Evolutionary conservation across 345 rosid genomes (phyloP).

Genomic region (Firmiana major): DNA sequence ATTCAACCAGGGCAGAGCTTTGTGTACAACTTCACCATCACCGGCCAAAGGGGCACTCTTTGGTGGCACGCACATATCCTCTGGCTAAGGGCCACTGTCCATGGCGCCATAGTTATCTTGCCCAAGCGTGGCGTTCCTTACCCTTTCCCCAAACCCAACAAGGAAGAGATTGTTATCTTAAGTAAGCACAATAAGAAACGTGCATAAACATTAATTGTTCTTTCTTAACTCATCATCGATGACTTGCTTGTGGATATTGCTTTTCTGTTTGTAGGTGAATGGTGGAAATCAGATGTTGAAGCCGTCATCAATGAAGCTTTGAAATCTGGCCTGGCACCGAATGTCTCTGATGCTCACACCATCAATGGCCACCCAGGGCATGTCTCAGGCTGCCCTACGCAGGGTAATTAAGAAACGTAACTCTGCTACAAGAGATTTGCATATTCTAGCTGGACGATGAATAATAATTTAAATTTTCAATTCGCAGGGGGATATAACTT

Average conservation of each 20-base stretch:
- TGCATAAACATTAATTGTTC: no score
- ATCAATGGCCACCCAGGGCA: conserved; percentile 79
- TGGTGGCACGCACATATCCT: conserved; percentile 87
- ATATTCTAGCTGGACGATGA: no score
- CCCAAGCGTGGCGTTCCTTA: conserved; percentile 84
- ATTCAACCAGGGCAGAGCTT: conserved; percentile 66
- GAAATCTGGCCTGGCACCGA: conserved; percentile 73
- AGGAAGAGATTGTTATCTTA: conserved; percentile 53
- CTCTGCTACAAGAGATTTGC: neutral
- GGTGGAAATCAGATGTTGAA: conserved; percentile 97
- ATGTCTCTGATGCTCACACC: conserved; percentile 90
- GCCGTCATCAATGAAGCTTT: conserved; percentile 63
- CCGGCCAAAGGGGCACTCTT: conserved; percentile 85
- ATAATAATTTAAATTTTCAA: no score
- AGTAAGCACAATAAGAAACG: conserved; percentile 25
- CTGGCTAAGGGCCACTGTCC: conserved; percentile 92
- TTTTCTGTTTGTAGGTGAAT: conserved; percentile 46
- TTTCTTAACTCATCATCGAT: no score
- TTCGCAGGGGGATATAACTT: conserved; percentile 29
- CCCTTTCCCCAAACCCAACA: conserved; percentile 73
- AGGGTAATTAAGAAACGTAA: conserved; percentile 28
- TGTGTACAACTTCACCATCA: conserved; percentile 67
- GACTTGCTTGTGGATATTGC: neutral
- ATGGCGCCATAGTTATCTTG: conserved; percentile 73
- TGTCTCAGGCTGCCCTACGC: conserved; percentile 44